Base-by-base conservation (phyloP, 2,329 filamentous ascomycete genomes). In the Epichloe hybrida region DNA sequence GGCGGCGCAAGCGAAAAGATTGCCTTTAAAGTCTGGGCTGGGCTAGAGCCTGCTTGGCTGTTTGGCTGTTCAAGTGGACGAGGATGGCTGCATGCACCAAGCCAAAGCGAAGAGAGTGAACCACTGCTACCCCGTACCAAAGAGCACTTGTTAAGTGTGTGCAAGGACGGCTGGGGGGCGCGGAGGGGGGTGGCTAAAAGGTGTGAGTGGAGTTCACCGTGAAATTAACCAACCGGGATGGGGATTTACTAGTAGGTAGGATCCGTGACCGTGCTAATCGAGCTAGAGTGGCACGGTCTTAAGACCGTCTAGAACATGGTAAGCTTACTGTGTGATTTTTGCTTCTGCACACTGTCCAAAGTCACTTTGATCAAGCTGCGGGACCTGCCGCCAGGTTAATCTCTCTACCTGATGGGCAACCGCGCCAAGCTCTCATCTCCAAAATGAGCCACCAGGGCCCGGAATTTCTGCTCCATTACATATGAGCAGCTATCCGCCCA, bases 1-100 rank as follows among this genome's bases (percentile, higher is more conserved):
- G 66, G 67, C 67, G 67, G 66, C 66, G 66, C 70, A 74, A 75
- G 72, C 72, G 72, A 75, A 63, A 75, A 75, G 72, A 73, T 69
- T 69, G 66, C 66, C 66, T 66, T 64, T 64, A 64, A 68, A 54
- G 35, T 45, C 41, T 46, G 37, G 41, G 40, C 51, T 50, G 51
- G 51, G 48, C 38, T 41, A 17, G 2, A 43, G 51, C 47, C 48
- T 52, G 43, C 38, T 50, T 34, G 45, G 31, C 43, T 17, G 17
- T 17, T 50, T 34, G 45, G 31, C 43, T 17, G 17, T 17, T 17
- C 17, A 17, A 39, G 59, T 63, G 60, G 43, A 34, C 31, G 58
- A 59, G 61, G 60, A 56, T 58, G 54, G 55, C 52, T 52, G 55
- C 56, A 57, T 58, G 20, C 34, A 49, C 46, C 38, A 48, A 37